Percentiles rank a stretch among this genome's conserved stretches.
Evolutionary conservation across 139 green algal species (phyloP).

Genomic region (Picochlorum sp.): DNA sequence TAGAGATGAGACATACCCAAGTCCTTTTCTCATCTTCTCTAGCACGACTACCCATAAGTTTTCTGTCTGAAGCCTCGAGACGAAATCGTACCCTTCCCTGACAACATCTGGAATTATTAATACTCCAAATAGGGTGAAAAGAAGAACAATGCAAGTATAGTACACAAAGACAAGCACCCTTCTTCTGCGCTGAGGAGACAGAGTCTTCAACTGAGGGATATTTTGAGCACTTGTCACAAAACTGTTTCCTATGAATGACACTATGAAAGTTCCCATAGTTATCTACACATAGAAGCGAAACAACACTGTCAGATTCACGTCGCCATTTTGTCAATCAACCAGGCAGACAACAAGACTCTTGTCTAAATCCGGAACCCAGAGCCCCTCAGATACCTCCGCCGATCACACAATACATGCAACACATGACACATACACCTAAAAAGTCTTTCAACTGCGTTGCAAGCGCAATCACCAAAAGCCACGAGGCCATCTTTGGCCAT

Average conservation of each 20-base stretch:
- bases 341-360: neutral
- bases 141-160: slow-evolving; percentile 65
- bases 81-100: slow-evolving; percentile 75
- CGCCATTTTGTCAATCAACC: neutral
- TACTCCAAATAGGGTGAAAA: slow-evolving; percentile 68
- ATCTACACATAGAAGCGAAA: slow-evolving; percentile 49
- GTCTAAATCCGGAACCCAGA: neutral
- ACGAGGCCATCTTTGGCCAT: slow-evolving; percentile 52
- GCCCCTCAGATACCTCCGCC: too few relatives aligned
- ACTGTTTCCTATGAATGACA: slow-evolving; percentile 80
- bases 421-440: slow-evolving; percentile 55
- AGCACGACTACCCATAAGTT: slow-evolving; percentile 82
- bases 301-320: neutral
- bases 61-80: slow-evolving; percentile 75
- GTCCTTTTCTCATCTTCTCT: slow-evolving; percentile 74
- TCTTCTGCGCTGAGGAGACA: slow-evolving; percentile 25
- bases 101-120: slow-evolving; percentile 84
- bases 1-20: slow-evolving; percentile 16
- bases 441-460: slow-evolving; percentile 73
- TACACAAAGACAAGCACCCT: slow-evolving; percentile 64
- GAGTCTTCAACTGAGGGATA: slow-evolving; percentile 16
- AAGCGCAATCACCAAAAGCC: slow-evolving; percentile 44
- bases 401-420: too few relatives aligned
- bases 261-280: slow-evolving; percentile 81
- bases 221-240: slow-evolving; percentile 48